Evolutionary conservation across 768 basidiomycete species (phyloP).

Genomic region (Astraeus odoratus): DNA sequence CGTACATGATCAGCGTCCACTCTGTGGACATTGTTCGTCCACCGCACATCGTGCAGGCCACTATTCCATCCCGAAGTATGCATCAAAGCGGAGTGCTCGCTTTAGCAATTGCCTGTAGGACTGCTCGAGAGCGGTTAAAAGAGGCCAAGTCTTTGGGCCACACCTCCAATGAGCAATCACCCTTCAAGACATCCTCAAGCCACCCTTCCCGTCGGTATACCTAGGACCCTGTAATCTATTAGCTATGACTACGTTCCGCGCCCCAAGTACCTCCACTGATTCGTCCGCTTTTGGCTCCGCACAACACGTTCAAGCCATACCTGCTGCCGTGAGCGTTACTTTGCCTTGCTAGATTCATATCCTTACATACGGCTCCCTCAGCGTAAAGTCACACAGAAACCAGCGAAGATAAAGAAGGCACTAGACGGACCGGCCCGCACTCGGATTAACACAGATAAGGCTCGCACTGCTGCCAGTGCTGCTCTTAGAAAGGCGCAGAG

Average conservation of each 20-base stretch:
- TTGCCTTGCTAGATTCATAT: neutral
- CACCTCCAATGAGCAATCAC: neutral
- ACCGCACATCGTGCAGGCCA: neutral
- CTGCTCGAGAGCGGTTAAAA: constrained; percentile 13
- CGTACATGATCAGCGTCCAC: neutral
- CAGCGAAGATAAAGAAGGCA: constrained; percentile 6
- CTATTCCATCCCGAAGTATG: constrained; percentile 2
- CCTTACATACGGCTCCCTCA: neutral
- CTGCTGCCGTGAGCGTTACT: constrained; percentile 5
- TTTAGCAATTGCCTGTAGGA: neutral
- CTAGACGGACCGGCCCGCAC: constrained; percentile 4
- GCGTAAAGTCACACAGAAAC: neutral
- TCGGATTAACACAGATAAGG: constrained; percentile 14
- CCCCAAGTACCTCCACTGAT: constrained; percentile 12
- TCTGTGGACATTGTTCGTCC: constrained; percentile 16
- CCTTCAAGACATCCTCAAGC: neutral
- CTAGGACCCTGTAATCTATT: neutral
- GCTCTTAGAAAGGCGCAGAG: constrained; percentile 13
- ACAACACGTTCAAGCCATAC: neutral
- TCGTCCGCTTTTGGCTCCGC: constrained; percentile 3
- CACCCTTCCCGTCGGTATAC: neutral
- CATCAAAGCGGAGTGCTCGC: neutral
- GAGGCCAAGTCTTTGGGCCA: neutral
- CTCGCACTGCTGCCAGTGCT: constrained; percentile 9
- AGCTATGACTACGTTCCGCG: constrained; percentile 14